Evolutionary conservation across 306 rosid genomes (phyloP).

Genomic region (Inga oerstediana): DNA sequence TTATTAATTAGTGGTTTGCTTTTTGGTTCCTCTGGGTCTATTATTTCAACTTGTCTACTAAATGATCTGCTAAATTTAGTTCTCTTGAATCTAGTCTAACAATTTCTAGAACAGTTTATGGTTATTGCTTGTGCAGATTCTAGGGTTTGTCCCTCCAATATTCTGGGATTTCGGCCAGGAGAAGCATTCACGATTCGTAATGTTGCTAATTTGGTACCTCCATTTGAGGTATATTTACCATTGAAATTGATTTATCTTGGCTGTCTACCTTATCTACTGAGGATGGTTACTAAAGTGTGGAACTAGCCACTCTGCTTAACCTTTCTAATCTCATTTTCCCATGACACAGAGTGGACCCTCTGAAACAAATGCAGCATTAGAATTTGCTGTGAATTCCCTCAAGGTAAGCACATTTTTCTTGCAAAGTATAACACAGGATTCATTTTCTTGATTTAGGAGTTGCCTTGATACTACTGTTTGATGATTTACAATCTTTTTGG

Average conservation of each 20-base stretch:
- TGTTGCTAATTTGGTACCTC: slow-evolving; percentile 90
- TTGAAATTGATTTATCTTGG: slow-evolving; percentile 28
- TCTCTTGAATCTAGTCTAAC: slow-evolving; percentile 44
- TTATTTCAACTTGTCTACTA: slow-evolving; percentile 11
- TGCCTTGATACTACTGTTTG: not conserved
- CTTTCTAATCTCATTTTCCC: slow-evolving; percentile 20
- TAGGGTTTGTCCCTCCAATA: slow-evolving; percentile 86
- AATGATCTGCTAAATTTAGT: slow-evolving; percentile 8
- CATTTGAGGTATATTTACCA: slow-evolving; percentile 64
- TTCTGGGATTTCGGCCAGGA: slow-evolving; percentile 94
- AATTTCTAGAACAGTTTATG: slow-evolving; percentile 76
- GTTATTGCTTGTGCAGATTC: slow-evolving; percentile 99
- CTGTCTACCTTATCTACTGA: not conserved
- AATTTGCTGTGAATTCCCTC: slow-evolving; percentile 83
- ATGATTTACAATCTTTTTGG: not conserved
- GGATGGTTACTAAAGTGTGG: slow-evolving; percentile 5
- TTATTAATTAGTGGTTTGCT: slow-evolving; percentile 15
- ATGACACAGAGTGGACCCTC: slow-evolving; percentile 79
- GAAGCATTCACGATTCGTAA: slow-evolving; percentile 90
- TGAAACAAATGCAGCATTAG: slow-evolving; percentile 93
- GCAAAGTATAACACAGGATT: slow-evolving; percentile 12
- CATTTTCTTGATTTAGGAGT: slow-evolving; percentile 8
- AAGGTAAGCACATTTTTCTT: slow-evolving; percentile 49
- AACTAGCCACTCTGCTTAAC: slow-evolving; percentile 8
- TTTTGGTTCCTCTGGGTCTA: slow-evolving; percentile 18